A percentile compares a stretch with the other conserved stretches of the same genome.
Conservation (phyloP, 2,329 filamentous ascomycete species). For the Acrodontium crateriforme region DNA sequence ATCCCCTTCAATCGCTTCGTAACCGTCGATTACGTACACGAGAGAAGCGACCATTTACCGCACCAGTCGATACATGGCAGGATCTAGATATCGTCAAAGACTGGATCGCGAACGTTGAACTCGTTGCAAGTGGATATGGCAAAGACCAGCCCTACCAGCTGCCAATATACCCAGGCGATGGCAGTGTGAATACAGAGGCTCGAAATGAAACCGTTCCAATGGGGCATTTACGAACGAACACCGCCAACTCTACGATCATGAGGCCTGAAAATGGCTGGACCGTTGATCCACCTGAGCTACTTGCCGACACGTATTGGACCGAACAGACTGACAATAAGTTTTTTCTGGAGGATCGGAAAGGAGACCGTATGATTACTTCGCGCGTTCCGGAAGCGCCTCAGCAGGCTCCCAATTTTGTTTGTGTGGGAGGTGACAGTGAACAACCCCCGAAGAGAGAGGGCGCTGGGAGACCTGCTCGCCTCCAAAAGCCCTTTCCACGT, state of each 20-base stretch:
- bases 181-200: constrained; percentile 4
- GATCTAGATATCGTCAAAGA: constrained; percentile 56
- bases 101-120: constrained; percentile 62
- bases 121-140: too few relatives aligned
- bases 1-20: constrained; percentile 82
- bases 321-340: constrained; percentile 69
- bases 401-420: too few relatives aligned
- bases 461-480: constrained; percentile 1
- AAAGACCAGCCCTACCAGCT: constrained; percentile 21
- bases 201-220: constrained; percentile 5
- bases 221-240: constrained; percentile 25
- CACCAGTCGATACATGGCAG: constrained; percentile 61
- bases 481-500: constrained; percentile 1
- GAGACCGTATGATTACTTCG: constrained; percentile 61
- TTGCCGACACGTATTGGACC: constrained; percentile 84
- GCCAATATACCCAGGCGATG: constrained; percentile 17
- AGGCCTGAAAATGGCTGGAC: constrained; percentile 75
- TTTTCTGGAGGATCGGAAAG: constrained; percentile 66
- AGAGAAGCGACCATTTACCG: constrained; percentile 60
- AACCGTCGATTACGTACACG: constrained; percentile 76
- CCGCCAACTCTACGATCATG: constrained; percentile 43
- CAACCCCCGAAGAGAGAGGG: background rate
- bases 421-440: background rate
- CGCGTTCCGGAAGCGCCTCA: constrained; percentile 7
- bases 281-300: constrained; percentile 66